Percentiles rank a stretch among this genome's conserved stretches.
phyloP scores from a whole-genome alignment of 352 stramenopile genomes.

The Phytophthora chlamydospora region DNA sequence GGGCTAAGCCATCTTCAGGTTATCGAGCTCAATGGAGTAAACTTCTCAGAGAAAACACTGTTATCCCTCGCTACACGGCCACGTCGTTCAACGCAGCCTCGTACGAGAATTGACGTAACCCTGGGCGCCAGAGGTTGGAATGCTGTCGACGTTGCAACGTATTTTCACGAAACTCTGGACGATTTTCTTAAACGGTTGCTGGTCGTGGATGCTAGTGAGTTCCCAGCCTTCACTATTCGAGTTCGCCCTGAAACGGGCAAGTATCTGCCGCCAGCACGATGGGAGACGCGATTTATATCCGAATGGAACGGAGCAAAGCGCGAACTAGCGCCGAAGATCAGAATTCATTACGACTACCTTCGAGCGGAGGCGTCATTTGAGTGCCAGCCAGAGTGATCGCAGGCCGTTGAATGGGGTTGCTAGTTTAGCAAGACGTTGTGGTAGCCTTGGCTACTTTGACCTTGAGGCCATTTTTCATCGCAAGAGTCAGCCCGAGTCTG shows the following conservation, averaged over 20 bases:
- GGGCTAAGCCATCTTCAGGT: constrained; percentile 14
- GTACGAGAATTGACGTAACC: constrained; percentile 24
- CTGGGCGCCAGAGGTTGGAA: constrained; percentile 24
- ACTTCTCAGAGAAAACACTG: constrained; percentile 21
- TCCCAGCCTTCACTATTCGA: constrained; percentile 28
- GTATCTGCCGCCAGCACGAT: constrained; percentile 25
- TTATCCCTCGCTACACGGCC: constrained; percentile 14
- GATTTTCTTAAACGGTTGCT: constrained; percentile 10
- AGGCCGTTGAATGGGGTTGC: too few species aligned
- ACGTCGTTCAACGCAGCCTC: constrained; percentile 1
- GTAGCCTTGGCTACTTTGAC: constrained; percentile 7
- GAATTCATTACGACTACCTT: constrained; percentile 33
- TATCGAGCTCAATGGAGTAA: constrained; percentile 31
- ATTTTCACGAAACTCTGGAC: constrained; percentile 31
- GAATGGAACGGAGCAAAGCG: constrained; percentile 30
- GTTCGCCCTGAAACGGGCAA: constrained; percentile 31
- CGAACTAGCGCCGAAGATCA: constrained; percentile 13
- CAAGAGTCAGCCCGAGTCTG: constrained; percentile 32
- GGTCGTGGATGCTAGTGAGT: not conserved
- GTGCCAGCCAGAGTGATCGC: constrained; percentile 2
- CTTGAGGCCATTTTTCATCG: constrained; percentile 36
- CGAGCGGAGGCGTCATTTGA: constrained; percentile 13
- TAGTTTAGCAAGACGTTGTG: not conserved
- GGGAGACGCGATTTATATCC: constrained; percentile 17
- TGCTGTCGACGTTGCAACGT: constrained; percentile 22